A percentile compares a stretch with the other conserved stretches of the same genome.
phyloP scores from a whole-genome alignment of 257 asterid genomes.

The Solanum raphanifolium region DNA sequence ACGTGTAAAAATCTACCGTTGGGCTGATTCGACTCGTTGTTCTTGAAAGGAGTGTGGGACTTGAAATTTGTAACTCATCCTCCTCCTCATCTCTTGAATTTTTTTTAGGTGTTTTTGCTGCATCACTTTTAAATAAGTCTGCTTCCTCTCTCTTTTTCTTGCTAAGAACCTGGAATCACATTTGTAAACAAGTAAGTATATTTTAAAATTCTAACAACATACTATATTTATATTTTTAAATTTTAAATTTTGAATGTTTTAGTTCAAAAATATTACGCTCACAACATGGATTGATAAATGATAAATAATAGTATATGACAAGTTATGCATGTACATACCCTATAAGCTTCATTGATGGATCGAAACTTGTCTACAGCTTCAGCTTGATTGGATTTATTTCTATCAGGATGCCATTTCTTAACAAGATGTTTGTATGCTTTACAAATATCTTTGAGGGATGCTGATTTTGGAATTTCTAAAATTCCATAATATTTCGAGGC shows the following conservation, averaged over 20 bases:
- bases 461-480: constrained; percentile 61
- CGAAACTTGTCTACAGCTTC: constrained; percentile 56
- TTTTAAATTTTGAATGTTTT: neutral
- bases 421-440: constrained; percentile 67
- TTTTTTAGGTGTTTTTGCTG: constrained; percentile 22
- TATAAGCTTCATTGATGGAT: constrained; percentile 78
- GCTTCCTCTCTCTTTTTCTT: constrained; percentile 54
- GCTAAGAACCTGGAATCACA: constrained; percentile 39
- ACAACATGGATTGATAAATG: neutral
- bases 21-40: constrained; percentile 52
- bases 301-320: too few relatives aligned
- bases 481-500: constrained; percentile 31
- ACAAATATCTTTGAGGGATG: constrained; percentile 61
- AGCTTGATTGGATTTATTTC: constrained; percentile 45
- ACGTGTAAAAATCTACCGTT: constrained; percentile 10
- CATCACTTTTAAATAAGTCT: constrained; percentile 8
- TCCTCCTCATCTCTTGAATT: constrained; percentile 6
- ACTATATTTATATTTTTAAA: too few relatives aligned
- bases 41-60: constrained; percentile 52
- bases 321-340: constrained; percentile 22
- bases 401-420: constrained; percentile 79
- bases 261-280: neutral
- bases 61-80: constrained; percentile 46
- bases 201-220: neutral
- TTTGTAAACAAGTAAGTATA: neutral